Evolutionary conservation across 2,329 filamentous ascomycete genomes (phyloP), one percentile per base, ranked within the genome.

Genomic region (Thermothelomyces thermophilus): DNA sequence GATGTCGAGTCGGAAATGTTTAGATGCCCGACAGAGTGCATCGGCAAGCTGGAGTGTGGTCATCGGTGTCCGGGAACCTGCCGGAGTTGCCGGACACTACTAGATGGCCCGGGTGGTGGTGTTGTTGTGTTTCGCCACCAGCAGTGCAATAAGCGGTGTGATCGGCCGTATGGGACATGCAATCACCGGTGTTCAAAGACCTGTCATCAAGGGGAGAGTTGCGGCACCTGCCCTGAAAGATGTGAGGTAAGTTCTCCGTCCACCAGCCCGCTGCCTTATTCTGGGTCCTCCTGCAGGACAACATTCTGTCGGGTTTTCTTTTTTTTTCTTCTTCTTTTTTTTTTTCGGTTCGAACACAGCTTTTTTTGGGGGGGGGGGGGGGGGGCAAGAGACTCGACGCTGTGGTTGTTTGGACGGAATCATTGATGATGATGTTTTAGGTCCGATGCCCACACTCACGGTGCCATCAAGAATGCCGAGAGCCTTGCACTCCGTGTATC

Each of bases 161-260:
- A 70, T 5, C 68, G 79, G 2, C 59, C 62, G 0, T 79, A 73
- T 55, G 69, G 64, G 0, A 75, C 74, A 0, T 87, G 83, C 60
- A 67, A 64, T 9, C 83, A 87, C 55, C 60, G 53, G 2, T 87
- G 83, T 60, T 30, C 22, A 0, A 48, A 58, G 4, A 8, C 34
- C 0, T 87, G 83, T 51, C 83, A 87, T 56, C 69, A 63, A 0
- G 68, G 66, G 0, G 53, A 62, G 16, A 54, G 60, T 0, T 84
- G 80, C 53, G 62, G 63, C 0, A 70, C 72, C 0, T 84, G 80
- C 58, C 11, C 55, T 0, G 54, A 59, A 10, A 64, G 64, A 0
- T 87, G 83, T 56, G 74, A 82, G 35, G 72, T 77, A 82, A 62
- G 81, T n/a, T n/a, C n/a, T n/a, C n/a, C n/a, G n/a, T n/a, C n/a